Evolutionary conservation across 139 green algal genomes (phyloP).

Genomic region (Penium margaritaceum): DNA sequence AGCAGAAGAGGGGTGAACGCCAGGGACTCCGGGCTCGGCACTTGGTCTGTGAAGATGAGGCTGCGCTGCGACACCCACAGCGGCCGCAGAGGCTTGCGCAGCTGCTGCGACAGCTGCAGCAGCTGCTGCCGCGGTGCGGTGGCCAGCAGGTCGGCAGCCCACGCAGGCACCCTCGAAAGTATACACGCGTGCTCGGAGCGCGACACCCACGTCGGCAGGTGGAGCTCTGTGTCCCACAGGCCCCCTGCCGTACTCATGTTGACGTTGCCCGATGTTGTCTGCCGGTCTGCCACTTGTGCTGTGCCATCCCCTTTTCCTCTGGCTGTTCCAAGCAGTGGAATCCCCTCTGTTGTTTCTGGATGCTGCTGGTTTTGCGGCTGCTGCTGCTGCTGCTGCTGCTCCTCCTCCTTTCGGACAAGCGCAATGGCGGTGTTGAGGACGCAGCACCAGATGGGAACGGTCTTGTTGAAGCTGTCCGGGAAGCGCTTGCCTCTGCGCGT

Average conservation of each 20-base stretch:
- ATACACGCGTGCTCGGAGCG: slow-evolving; percentile 66
- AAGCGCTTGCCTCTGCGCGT: slow-evolving; percentile 80
- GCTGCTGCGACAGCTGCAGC: not conserved
- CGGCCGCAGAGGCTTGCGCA: slow-evolving; percentile 82
- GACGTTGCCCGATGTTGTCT: too few species aligned
- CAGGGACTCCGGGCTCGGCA: slow-evolving; percentile 46
- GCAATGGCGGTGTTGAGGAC: slow-evolving; percentile 75
- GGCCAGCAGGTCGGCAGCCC: slow-evolving; percentile 51
- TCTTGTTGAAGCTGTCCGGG: slow-evolving; percentile 86
- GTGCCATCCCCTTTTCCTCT: too few species aligned
- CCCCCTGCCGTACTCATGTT: too few species aligned
- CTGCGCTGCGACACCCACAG: slow-evolving; percentile 79
- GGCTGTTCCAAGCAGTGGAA: too few species aligned
- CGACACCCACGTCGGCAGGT: slow-evolving; percentile 77
- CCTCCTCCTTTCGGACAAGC: not conserved
- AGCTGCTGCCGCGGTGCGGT: not conserved
- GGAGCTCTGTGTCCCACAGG: slow-evolving; percentile 53
- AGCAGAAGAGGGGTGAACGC: slow-evolving; percentile 79
- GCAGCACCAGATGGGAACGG: slow-evolving; percentile 82
- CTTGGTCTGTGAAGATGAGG: slow-evolving; percentile 61
- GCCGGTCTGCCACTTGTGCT: too few species aligned
- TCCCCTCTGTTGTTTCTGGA: too few species aligned
- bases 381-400: too few species aligned
- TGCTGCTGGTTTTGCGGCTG: slow-evolving; percentile 49
- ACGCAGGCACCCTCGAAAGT: slow-evolving; percentile 63